Conservation (phyloP, 176 grass and related monocot genomes). For the Rhynchospora tenuis region DNA sequence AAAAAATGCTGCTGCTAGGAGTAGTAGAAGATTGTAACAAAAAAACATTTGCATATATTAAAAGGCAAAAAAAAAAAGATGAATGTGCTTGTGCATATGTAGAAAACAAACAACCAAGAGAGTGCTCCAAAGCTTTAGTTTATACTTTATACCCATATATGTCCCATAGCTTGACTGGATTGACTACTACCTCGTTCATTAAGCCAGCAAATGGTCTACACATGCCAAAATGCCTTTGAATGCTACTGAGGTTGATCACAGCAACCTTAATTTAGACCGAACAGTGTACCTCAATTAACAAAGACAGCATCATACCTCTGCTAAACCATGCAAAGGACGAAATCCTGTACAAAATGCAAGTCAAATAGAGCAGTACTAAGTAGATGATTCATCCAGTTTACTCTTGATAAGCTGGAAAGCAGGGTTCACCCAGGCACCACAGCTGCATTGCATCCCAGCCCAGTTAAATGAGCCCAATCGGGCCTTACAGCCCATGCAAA, state of each 20-base stretch:
- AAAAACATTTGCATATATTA: not conserved
- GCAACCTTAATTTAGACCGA: not conserved
- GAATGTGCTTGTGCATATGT: not conserved
- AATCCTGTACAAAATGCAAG: not conserved
- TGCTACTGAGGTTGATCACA: too few species aligned
- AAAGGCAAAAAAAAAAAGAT: too few species aligned
- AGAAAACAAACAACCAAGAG: not conserved
- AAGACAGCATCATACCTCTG: not conserved
- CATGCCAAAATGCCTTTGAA: too few species aligned
- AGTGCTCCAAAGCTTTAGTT: not conserved
- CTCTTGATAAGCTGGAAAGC: constrained; percentile 87
- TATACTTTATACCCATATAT: not conserved
- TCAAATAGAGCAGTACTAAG: constrained; percentile 13
- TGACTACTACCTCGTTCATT: too few species aligned
- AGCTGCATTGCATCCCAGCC: constrained; percentile 85
- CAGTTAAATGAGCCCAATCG: constrained; percentile 81
- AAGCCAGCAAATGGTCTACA: too few species aligned
- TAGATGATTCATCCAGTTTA: constrained; percentile 52
- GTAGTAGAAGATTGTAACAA: not conserved
- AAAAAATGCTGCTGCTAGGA: not conserved
- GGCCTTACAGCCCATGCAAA: constrained; percentile 82
- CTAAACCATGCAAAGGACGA: not conserved
- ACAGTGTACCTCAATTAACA: not conserved
- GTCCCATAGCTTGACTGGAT: too few species aligned
- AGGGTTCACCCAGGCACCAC: constrained; percentile 77